Evolutionary conservation across 352 stramenopile species (phyloP), one percentile per base, ranked within the genome.

Genomic region (Aphanomyces invadans): DNA sequence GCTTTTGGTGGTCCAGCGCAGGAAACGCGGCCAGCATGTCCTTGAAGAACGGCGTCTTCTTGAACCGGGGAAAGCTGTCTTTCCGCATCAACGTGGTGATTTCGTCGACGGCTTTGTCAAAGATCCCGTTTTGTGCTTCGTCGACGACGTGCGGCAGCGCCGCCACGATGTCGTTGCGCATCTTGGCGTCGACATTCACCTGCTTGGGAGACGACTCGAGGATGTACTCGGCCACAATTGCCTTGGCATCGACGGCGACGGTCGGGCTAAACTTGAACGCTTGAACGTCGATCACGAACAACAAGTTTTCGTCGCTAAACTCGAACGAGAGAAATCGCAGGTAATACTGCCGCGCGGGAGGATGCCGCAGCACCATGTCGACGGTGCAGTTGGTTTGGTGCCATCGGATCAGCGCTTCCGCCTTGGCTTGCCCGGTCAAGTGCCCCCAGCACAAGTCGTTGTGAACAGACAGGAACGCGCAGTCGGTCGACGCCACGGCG

Each of bases 51-150:
- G 73, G 57, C 59, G 78, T 89, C 71, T 90, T 90, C 66, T 92
- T 90, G 74, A 90, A 92, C 11, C 80, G 80, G 9, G 79, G 80
- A 48, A 92, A 89, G 33, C 80, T 89, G 71, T 92, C 81, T 62
- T 89, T 89, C 31, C 71, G 85, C 80, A 90, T 90, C n/a, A 90
- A 69, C 11, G 69, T 72, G 77, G 86, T 88, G 70, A 92, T 92
- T 74, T 92, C 81, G 36, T 90, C 80, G 53, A 74, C 85, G 0
- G 83, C 76, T 0, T 71, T 60, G 48, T 90, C 77, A 26, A 67
- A 59, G 32, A 48, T 62, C 21, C 12, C 9, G 4, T 31, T 28
- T 9, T 55, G 10, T 23, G 28, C 0, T 26, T 56, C 62, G 2
- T 72, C 39, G 0, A 52, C 28, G 23, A 73, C 62, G 11, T 68